Conservation (phyloP, 805 yeast species). For the Aciculoconidium aculeatum region DNA sequence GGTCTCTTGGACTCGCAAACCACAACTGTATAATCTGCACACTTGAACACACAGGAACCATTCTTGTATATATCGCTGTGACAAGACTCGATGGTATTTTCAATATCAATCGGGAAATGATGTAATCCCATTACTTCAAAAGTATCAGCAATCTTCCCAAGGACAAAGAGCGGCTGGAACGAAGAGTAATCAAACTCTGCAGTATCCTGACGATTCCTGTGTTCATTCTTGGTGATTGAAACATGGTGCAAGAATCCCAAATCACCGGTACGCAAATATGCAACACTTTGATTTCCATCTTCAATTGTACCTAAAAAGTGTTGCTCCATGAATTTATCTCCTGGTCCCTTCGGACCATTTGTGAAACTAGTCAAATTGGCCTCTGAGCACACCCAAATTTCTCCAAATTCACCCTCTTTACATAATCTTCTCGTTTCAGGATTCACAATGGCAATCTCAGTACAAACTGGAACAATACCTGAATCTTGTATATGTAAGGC, state of each 20-base stretch:
- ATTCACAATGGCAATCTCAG: conserved; percentile 89
- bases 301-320: conserved; percentile 61
- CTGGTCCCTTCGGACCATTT: conserved; percentile 45
- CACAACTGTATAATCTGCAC: conserved; percentile 72
- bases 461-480: conserved; percentile 93
- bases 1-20: conserved; percentile 59
- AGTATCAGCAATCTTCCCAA: conserved; percentile 81
- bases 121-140: conserved; percentile 88
- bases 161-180: conserved; percentile 74
- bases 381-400: conserved; percentile 92
- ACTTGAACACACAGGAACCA: conserved; percentile 66
- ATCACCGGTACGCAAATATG: conserved; percentile 87
- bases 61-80: conserved; percentile 53
- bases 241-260: conserved; percentile 86
- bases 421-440: conserved; percentile 84
- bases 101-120: conserved; percentile 86
- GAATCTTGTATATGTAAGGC: conserved; percentile 84
- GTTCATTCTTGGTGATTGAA: conserved; percentile 37
- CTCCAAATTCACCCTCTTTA: conserved; percentile 89
- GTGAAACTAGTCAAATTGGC: conserved; percentile 66
- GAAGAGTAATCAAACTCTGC: conserved; percentile 21
- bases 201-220: conserved; percentile 18
- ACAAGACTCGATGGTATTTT: conserved; percentile 40
- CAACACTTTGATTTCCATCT: conserved; percentile 52
- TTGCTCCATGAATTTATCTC: conserved; percentile 42